A percentile compares a stretch with the other conserved stretches of the same genome.
phyloP scores from a whole-genome alignment of 2,329 filamentous ascomycete species.

The Dryadomyces quercivorus region DNA sequence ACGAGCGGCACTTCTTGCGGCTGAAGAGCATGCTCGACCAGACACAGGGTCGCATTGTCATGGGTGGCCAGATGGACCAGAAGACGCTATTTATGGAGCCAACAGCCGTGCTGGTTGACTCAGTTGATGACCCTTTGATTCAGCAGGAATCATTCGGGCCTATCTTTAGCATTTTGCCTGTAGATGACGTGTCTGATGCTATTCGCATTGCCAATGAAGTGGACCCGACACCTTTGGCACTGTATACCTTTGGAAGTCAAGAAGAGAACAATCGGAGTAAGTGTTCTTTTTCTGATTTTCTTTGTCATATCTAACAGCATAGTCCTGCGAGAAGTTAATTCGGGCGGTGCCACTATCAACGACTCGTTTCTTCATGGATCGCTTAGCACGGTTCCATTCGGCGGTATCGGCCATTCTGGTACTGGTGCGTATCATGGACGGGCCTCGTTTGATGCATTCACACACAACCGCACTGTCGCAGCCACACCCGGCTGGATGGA shows the following conservation, averaged over 20 bases:
- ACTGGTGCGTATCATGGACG: constrained; percentile 67
- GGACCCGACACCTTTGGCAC: constrained; percentile 68
- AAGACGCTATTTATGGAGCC: constrained; percentile 76
- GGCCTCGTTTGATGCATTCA: constrained; percentile 58
- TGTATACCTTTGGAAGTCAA: constrained; percentile 78
- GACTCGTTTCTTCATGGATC: constrained; percentile 36
- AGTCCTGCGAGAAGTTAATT: constrained; percentile 52
- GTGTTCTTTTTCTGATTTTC: not conserved
- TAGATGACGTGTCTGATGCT: constrained; percentile 71
- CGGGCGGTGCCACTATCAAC: constrained; percentile 56
- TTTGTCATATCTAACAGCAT: not conserved
- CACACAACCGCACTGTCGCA: constrained; percentile 43
- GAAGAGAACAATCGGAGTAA: constrained; percentile 62
- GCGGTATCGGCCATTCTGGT: constrained; percentile 71
- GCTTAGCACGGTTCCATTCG: constrained; percentile 63
- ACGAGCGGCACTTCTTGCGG: constrained; percentile 64
- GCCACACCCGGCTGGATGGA: constrained; percentile 58
- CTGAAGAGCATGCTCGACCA: constrained; percentile 87
- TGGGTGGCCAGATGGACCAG: constrained; percentile 77
- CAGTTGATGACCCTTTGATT: constrained; percentile 64
- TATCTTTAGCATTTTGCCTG: constrained; percentile 71
- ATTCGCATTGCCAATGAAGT: constrained; percentile 71
- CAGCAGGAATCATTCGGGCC: constrained; percentile 84
- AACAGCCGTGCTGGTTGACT: constrained; percentile 77
- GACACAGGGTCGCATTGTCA: constrained; percentile 68